Evolutionary conservation across 2,329 filamentous ascomycete species (phyloP).

Genomic region (Xylaria sp.): DNA sequence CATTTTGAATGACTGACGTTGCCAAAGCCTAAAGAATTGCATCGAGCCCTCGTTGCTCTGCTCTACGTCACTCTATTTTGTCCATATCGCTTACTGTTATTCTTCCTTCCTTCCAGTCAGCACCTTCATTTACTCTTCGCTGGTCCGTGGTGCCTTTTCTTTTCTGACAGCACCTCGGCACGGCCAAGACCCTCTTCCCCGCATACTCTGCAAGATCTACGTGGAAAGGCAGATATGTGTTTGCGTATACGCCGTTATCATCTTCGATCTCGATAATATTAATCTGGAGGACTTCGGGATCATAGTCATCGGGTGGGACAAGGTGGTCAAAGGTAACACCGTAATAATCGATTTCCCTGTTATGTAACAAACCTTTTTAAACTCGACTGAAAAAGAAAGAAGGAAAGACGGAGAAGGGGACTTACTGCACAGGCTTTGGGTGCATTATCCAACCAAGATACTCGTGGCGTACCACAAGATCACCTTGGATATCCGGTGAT

Average conservation of each 20-base stretch:
- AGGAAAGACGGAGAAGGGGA: constrained; percentile 13
- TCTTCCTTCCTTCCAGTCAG: constrained; percentile 22
- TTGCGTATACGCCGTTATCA: constrained; percentile 52
- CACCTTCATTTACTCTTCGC: constrained; percentile 21
- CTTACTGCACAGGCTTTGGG: constrained; percentile 24
- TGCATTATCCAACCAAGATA: constrained; percentile 15
- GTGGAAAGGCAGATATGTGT: constrained; percentile 49
- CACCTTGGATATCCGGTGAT: neutral
- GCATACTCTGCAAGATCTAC: constrained; percentile 54
- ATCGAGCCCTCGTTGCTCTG: constrained; percentile 24
- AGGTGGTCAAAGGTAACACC: constrained; percentile 57
- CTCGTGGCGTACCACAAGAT: neutral
- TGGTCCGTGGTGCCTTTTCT: constrained; percentile 38
- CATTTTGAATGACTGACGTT: constrained; percentile 22
- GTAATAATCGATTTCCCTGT: constrained; percentile 52
- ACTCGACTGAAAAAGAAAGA: constrained; percentile 26
- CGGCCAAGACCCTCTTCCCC: constrained; percentile 53
- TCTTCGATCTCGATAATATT: constrained; percentile 57
- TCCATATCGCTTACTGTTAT: constrained; percentile 25
- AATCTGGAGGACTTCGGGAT: constrained; percentile 56
- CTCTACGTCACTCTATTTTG: constrained; percentile 27
- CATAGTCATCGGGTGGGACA: constrained; percentile 49
- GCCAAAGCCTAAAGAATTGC: constrained; percentile 21
- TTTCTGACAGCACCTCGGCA: constrained; percentile 56
- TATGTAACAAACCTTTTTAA: constrained; percentile 22